These are phyloP conservation scores for Colletotrichum cuscutae DNA, from an alignment of 2,329 filamentous ascomycete species.

Conservation along the genomic window DNA sequence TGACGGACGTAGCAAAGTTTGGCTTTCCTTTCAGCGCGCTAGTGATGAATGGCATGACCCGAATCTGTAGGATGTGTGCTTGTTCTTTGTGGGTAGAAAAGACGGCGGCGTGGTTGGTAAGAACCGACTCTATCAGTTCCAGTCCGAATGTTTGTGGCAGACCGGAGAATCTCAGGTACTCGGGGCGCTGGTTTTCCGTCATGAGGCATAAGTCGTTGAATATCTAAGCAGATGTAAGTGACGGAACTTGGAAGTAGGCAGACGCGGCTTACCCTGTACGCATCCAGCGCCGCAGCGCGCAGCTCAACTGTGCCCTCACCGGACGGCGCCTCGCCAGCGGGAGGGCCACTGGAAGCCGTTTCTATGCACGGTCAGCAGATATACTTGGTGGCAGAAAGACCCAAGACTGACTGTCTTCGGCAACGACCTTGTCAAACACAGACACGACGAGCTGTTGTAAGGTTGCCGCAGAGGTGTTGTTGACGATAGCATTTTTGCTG, in stretches of 20 bases:
- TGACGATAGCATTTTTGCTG: slow-evolving; percentile 92
- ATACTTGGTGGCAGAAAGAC: not conserved
- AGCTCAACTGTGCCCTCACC: slow-evolving; percentile 74
- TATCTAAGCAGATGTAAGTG: slow-evolving; percentile 58
- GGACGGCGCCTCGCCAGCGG: slow-evolving; percentile 74
- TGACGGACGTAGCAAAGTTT: slow-evolving; percentile 83
- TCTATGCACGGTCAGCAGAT: slow-evolving; percentile 45
- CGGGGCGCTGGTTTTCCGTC: slow-evolving; percentile 84
- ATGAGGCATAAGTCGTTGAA: slow-evolving; percentile 92
- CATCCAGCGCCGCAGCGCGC: slow-evolving; percentile 83
- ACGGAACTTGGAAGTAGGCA: not conserved
- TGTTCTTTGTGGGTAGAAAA: slow-evolving; percentile 85
- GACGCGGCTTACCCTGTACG: slow-evolving; percentile 70
- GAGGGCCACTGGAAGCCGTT: slow-evolving; percentile 60
- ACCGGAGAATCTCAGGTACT: slow-evolving; percentile 82
- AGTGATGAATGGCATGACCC: slow-evolving; percentile 86
- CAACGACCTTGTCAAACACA: slow-evolving; percentile 90
- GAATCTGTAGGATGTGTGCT: slow-evolving; percentile 77
- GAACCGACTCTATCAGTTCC: slow-evolving; percentile 90
- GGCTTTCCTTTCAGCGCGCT: slow-evolving; percentile 81
- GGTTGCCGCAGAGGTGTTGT: slow-evolving; percentile 96
- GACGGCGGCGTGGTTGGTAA: slow-evolving; percentile 85
- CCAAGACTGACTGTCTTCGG: slow-evolving; percentile 76
- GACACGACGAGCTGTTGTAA: slow-evolving; percentile 92
- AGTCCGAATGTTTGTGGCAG: slow-evolving; percentile 86